Base-by-base conservation (phyloP, 1,284 basidiomycete species). In the Irpex rosettiformis region DNA sequence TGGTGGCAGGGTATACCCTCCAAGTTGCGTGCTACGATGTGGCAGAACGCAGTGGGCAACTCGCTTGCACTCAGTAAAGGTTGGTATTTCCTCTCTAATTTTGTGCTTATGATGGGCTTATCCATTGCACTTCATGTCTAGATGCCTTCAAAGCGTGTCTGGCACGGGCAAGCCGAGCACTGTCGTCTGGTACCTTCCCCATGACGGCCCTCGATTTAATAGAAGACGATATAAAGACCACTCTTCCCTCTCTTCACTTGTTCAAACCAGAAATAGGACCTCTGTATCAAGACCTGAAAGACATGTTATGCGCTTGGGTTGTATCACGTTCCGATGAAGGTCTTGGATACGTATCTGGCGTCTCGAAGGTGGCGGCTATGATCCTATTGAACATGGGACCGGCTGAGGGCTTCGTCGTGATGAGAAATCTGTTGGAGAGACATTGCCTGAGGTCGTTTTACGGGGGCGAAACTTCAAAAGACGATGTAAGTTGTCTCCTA, bases 1-100 rank as follows among this genome's bases (percentile, higher is more conserved):
- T 99, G 96, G 96, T 96, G 95, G 88, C 82, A 84, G 49, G 96
- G 96, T 5, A 89, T 96, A 55, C 96, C 96, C 0, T 85, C 88
- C 0, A 91, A 92, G 70, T 75, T 96, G 56, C 82, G 96, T 45
- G 91, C 93, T 0, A 76, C 82, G 3, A 85, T 98, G 72, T 99
- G 96, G 96, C 85, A 89, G 65, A 79, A 84, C 58, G 93, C 91
- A 3, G 87, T 94, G 21, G 96, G 96, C 6, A 99, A 99, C 69
- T 80, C 86, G 16, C 77, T 98, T 53, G 90, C 94, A 24, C 73
- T 99, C 60, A 90, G 86, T 67, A 94, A 90, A 86, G 91, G 93
- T 91, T 73, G 58, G 24, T 25, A n/a, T 52, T 11, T 30, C 37
- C n/a, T 25, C 28, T 30, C 52, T 51, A 10, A 16, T 18, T 7